Conservation (phyloP, 2,329 filamentous ascomycete species). For the Thermothelomyces thermophilus region DNA sequence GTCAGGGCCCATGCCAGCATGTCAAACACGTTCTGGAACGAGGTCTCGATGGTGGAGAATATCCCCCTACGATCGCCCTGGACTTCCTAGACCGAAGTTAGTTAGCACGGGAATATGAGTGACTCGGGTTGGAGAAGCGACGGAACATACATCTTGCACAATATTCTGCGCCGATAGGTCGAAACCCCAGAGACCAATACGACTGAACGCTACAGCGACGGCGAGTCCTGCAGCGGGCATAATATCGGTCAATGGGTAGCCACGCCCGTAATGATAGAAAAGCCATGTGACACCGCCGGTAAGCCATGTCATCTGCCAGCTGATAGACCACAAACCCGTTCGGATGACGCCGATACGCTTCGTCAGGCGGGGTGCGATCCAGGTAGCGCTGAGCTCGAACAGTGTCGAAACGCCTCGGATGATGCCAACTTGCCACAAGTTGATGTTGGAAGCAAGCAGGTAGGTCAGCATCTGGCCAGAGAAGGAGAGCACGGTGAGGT, state of each 20-base stretch:
- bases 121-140: not conserved
- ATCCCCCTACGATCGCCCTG: conserved; percentile 36
- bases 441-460: conserved; percentile 37
- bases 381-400: conserved; percentile 55
- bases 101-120: not conserved
- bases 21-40: conserved; percentile 64
- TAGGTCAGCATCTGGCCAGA: conserved; percentile 41
- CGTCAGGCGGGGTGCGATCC: conserved; percentile 51
- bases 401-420: conserved; percentile 46
- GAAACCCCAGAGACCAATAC: conserved; percentile 4
- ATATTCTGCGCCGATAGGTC: conserved; percentile 30
- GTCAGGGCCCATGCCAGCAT: conserved; percentile 53
- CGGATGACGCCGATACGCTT: conserved; percentile 49
- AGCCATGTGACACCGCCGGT: conserved; percentile 23
- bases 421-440: conserved; percentile 36
- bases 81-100: conserved; percentile 39
- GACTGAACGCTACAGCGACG: conserved; percentile 2
- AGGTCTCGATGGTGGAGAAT: conserved; percentile 63
- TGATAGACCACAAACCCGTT: conserved; percentile 62
- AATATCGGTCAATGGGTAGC: not conserved
- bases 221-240: not conserved
- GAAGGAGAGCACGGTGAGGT: conserved; percentile 54
- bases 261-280: not conserved
- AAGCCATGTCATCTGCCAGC: conserved; percentile 56
- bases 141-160: conserved; percentile 47